A percentile compares a stretch with the other conserved stretches of the same genome.
These are phyloP conservation scores for Bryoerythrophyllum caledonicum DNA, from an alignment of 225 moss, liverwort and hornwort genomes.

Conservation along the genomic window DNA sequence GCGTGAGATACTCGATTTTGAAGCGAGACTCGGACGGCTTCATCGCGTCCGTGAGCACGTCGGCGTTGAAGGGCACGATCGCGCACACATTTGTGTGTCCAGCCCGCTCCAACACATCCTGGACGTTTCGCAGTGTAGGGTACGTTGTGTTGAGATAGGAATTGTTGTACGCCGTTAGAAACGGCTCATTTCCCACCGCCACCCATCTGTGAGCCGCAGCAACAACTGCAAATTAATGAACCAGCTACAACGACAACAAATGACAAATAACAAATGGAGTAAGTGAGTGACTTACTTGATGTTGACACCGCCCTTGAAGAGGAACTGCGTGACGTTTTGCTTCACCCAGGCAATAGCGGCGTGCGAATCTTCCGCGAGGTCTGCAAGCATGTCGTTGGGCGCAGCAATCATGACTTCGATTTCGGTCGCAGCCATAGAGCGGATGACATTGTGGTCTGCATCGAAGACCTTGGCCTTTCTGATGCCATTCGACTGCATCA, in stretches of 20 bases:
- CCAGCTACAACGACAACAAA: no score
- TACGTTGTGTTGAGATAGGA: constrained; percentile 65
- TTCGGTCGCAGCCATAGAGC: constrained; percentile 53
- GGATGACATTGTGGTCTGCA: constrained; percentile 51
- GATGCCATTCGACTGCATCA: constrained; percentile 46
- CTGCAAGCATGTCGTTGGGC: constrained; percentile 65
- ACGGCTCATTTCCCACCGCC: constrained; percentile 93
- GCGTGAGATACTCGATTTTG: constrained; percentile 63
- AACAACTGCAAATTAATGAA: no score
- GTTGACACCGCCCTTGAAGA: constrained; percentile 65
- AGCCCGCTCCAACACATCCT: constrained; percentile 52
- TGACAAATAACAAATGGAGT: no score
- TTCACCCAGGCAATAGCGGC: constrained; percentile 75
- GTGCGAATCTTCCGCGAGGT: constrained; percentile 33
- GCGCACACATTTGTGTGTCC: constrained; percentile 52
- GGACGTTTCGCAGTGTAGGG: constrained; percentile 72
- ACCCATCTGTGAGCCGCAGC: constrained; percentile 53
- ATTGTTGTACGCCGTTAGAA: constrained; percentile 71
- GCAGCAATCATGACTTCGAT: constrained; percentile 90
- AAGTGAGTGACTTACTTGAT: constrained; percentile 54
- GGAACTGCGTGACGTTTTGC: constrained; percentile 72
- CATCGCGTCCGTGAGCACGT: constrained; percentile 49
- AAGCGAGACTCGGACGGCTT: constrained; percentile 57
- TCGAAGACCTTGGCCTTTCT: constrained; percentile 56
- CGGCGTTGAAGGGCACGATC: constrained; percentile 89